A percentile compares a stretch with the other conserved stretches of the same genome.
Conservation (phyloP, 306 rosid species). For the Ormosia emarginata region DNA sequence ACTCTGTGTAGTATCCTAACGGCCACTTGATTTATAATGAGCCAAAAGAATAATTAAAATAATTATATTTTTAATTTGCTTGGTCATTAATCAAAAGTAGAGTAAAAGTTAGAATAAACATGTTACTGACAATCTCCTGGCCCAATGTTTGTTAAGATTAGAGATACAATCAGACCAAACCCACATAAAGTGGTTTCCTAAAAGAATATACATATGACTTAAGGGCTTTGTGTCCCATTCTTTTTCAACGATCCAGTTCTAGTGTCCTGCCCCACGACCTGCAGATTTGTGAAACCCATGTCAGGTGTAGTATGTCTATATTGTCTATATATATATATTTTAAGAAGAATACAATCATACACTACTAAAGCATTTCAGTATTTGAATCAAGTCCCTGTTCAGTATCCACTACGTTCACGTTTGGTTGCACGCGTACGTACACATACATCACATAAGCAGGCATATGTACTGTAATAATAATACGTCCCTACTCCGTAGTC, state of each 20-base stretch:
- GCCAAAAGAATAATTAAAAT: not conserved
- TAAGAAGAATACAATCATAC: not conserved
- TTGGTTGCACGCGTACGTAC: not conserved
- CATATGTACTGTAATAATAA: not conserved
- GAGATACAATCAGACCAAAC: not conserved
- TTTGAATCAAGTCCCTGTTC: not conserved
- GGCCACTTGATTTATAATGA: not conserved
- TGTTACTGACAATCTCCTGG: not conserved
- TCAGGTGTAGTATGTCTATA: not conserved
- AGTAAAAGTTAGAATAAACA: not conserved
- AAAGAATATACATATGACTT: conserved; percentile 16
- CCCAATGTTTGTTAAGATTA: conserved; percentile 16
- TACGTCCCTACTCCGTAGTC: not conserved
- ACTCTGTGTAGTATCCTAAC: not conserved
- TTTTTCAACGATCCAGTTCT: not conserved
- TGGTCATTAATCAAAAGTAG: not conserved
- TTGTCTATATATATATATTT: not conserved
- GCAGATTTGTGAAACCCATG: not conserved
- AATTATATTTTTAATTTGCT: not conserved
- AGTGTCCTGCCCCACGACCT: not conserved
- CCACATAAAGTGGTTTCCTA: conserved; percentile 20
- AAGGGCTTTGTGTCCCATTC: conserved; percentile 9
- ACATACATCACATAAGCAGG: not conserved
- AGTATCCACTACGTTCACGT: not conserved
- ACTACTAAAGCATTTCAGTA: not conserved